Conservation (phyloP, 176 grass and related monocot genomes). For the Rhynchospora tenuis region DNA sequence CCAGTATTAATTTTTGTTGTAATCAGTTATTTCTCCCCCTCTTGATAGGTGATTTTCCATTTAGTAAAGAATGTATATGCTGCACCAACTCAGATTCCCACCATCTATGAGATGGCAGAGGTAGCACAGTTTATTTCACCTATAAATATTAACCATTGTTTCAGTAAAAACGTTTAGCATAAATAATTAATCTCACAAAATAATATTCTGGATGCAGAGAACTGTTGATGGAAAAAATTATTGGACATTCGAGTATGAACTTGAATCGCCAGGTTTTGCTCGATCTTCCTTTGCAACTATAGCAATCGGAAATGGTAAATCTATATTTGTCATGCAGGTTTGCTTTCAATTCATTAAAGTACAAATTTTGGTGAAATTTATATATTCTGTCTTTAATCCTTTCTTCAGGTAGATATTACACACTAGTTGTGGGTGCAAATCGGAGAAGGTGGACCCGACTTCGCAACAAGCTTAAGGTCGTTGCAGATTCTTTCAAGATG, state of each 20-base stretch:
- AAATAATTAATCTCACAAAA: neutral
- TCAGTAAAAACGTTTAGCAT: neutral
- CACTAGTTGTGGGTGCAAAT: constrained; percentile 81
- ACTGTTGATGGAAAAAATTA: constrained; percentile 89
- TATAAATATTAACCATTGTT: neutral
- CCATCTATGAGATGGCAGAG: constrained; percentile 87
- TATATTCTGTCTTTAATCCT: neutral
- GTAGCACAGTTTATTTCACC: constrained; percentile 21
- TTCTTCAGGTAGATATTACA: constrained; percentile 61
- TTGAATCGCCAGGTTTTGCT: constrained; percentile 54
- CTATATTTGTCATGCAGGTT: neutral
- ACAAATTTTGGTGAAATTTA: neutral
- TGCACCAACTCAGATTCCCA: constrained; percentile 61
- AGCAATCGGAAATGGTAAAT: constrained; percentile 76
- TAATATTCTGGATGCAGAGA: constrained; percentile 36
- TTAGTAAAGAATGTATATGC: constrained; percentile 84
- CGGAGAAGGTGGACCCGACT: constrained; percentile 82
- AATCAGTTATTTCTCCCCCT: neutral
- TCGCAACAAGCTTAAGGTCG: constrained; percentile 65
- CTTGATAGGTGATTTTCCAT: constrained; percentile 64
- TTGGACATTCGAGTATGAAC: constrained; percentile 96
- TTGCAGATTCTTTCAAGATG: constrained; percentile 85
- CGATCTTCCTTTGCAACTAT: constrained; percentile 80
- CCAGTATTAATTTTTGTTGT: neutral
- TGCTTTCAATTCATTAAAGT: neutral